Base-by-base conservation (phyloP, 495 filamentous ascomycete species). In the Peziza echinospora region DNA sequence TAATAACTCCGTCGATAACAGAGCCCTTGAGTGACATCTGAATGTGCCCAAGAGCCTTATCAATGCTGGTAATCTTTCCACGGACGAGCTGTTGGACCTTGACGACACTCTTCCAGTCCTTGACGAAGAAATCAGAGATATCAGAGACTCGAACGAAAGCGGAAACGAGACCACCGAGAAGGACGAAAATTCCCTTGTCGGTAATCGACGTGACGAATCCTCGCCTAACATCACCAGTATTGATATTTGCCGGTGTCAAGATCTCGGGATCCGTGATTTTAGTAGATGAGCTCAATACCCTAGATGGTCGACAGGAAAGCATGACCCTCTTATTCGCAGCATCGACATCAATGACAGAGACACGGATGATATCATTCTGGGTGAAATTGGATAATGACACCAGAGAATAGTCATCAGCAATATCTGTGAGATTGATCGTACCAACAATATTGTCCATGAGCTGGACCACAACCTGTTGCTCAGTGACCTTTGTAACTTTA, bases 91-190 rank as follows among this genome's bases (percentile, higher is more conserved):
- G 84, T 55, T 84, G 82, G 26, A 80, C 63, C 51, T 87, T 72
- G 64, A 84, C 93, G 13, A 72, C 63, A n/a, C 78, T 70, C 65
- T 92, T 92, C 89, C 89, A 97, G 42, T 94, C 83, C 62, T 94
- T 96, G 53, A 96, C 66, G 58, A 73, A 96, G 3, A 71, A 71
- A 58, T 97, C 87, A 0, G 86, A 92, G 16, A 96, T 73, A 56
- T 94, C 84, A 9, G 78, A 78, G 42, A 96, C 73, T 50, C 77
- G 75, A 24, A 87, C 75, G 59, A 81, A 81, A 3, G 78, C 87
- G 24, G 75, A 81, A n/a, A 93, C 65, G 48, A 78, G 73, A 22
- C 76, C 75, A 23, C 82, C 82, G 5, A 97, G 65, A 41, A 73
- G 65, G 25, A 97, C 72, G 52, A 93, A 93, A 1, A 96, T 55